Base-by-base conservation (phyloP, 352 stramenopile species). In the Pythium folliculosum region DNA sequence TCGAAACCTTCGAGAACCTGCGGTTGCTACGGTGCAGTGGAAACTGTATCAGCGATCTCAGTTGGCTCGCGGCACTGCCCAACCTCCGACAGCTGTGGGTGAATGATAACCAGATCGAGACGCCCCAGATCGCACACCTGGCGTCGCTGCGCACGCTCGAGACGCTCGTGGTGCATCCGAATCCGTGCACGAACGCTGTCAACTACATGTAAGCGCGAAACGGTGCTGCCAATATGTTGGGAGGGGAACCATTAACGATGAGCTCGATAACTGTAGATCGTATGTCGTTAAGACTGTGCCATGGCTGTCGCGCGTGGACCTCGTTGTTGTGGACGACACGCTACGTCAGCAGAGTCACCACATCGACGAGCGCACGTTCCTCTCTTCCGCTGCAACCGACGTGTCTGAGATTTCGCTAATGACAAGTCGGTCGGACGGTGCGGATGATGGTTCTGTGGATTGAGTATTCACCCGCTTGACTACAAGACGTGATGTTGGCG, bases 151-250 rank as follows among this genome's bases (percentile, higher is more conserved):
- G 23, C 35, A 23, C 49, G 17, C 48, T 62, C 22, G 22, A 73
- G 37, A 84, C 71, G 19, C 69, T 94, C 19, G 64, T 90, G 23
- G 49, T 92, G 10, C 82, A 90, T 32, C 78, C 83, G 19, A 94
- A 94, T 69, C 85, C 85, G 25, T 92, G 82, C 65, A 90, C 83
- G 0, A 67, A 86, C 19, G 50, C 45, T 19, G 56, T 72, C 9
- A 72, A 80, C 17, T 91, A 89, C 59, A 52, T 79, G 84, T 90
- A 60, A 22, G 5, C 5, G 27, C 35, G 12, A 37, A 37, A 37
- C 5, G 35, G 35, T 32, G 27, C 3, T 6, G 27, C 27, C n/a
- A n/a, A n/a, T n/a, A n/a, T 50, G 40, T 35, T 43, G 40, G 2
- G 17, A n/a, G 6, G 4, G 17, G 9, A 3, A 3, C n/a, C 40